phyloP scores from a whole-genome alignment of 371 early-diverging fungal genomes.

The Chytridium lagenaria region DNA sequence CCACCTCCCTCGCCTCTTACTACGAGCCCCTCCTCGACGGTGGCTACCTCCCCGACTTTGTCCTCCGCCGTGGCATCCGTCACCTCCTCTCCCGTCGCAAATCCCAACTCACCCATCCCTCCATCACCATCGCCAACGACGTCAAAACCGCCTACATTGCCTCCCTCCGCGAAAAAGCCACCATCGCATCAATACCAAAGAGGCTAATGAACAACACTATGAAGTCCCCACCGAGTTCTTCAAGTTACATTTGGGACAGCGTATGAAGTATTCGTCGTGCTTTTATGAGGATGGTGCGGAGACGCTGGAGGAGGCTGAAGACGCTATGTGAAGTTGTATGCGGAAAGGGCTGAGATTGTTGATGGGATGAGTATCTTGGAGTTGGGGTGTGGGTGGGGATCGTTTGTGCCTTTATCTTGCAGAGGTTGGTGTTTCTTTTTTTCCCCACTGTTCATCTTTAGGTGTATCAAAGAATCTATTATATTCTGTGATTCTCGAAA shows the following conservation, averaged over 20 bases:
- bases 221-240: slow-evolving; percentile 58
- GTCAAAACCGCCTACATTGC: slow-evolving; percentile 47
- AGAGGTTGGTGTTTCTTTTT: no score
- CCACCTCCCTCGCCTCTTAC: slow-evolving; percentile 30
- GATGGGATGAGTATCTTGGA: slow-evolving; percentile 65
- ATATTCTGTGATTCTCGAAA: no score
- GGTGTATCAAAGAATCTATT: no score
- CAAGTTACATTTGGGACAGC: slow-evolving; percentile 50
- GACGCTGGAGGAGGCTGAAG: no score
- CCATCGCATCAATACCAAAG: slow-evolving; percentile 62
- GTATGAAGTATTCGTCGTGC: slow-evolving; percentile 67
- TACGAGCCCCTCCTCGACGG: slow-evolving; percentile 58
- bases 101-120: slow-evolving; percentile 3
- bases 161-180: slow-evolving; percentile 35
- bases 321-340: no score
- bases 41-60: slow-evolving; percentile 59
- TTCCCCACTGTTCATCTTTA: no score
- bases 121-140: slow-evolving; percentile 14
- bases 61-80: slow-evolving; percentile 52
- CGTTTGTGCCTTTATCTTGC: slow-evolving; percentile 57
- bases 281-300: slow-evolving; percentile 53
- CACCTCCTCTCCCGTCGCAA: slow-evolving; percentile 40
- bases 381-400: slow-evolving; percentile 70
- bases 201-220: slow-evolving; percentile 72
- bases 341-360: slow-evolving; percentile 52